Conservation (phyloP, 2,329 filamentous ascomycete genomes). For the Stemphylium vesicarium region DNA sequence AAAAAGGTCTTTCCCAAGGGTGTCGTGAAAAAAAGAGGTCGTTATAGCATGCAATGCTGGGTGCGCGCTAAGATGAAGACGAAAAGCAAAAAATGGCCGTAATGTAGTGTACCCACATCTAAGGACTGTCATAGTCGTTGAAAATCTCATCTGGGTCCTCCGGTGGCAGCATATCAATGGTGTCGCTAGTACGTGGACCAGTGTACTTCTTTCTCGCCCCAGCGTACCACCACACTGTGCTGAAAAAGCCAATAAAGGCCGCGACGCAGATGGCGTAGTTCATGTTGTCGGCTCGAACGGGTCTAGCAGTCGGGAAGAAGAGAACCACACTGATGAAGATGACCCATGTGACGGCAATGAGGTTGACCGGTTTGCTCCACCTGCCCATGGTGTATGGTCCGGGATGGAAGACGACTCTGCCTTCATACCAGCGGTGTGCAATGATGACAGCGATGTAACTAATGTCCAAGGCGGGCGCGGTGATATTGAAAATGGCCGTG, state of each 20-base stretch:
- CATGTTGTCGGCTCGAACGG: slow-evolving; percentile 55
- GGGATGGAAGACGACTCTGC: slow-evolving; percentile 60
- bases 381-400: slow-evolving; percentile 64
- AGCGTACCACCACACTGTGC: slow-evolving; percentile 54
- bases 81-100: neutral
- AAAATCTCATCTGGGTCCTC: slow-evolving; percentile 51
- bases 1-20: neutral
- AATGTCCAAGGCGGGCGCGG: slow-evolving; percentile 56
- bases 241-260: slow-evolving; percentile 57
- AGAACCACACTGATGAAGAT: slow-evolving; percentile 67
- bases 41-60: neutral
- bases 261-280: slow-evolving; percentile 57
- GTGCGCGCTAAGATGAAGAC: neutral
- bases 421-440: slow-evolving; percentile 61
- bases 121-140: slow-evolving; percentile 43
- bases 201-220: slow-evolving; percentile 59
- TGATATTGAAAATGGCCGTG: slow-evolving; percentile 57
- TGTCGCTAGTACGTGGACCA: slow-evolving; percentile 64
- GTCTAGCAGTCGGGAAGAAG: slow-evolving; percentile 56
- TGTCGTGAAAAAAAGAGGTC: slow-evolving; percentile 4
- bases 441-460: slow-evolving; percentile 68
- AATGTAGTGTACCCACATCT: neutral
- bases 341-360: slow-evolving; percentile 65
- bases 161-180: slow-evolving; percentile 51
- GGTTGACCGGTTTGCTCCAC: slow-evolving; percentile 63